These are phyloP conservation scores for Ogataea trehalophila DNA, from an alignment of 805 yeast species.

Conservation along the genomic window DNA sequence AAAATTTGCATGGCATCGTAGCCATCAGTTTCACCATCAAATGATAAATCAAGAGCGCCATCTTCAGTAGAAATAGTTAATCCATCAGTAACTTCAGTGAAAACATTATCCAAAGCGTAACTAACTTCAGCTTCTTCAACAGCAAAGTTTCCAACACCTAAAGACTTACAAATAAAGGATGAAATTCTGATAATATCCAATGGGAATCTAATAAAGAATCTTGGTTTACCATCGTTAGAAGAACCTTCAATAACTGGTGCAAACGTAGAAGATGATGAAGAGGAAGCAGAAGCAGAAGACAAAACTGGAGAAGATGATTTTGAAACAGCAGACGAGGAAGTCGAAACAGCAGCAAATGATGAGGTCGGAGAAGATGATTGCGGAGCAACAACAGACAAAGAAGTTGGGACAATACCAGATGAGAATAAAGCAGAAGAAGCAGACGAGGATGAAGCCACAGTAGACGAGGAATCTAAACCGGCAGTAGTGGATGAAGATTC, in stretches of 20 bases:
- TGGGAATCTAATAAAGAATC: not conserved
- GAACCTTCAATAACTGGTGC: not conserved
- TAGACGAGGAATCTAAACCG: too few species aligned
- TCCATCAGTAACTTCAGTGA: not conserved
- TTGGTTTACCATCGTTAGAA: not conserved
- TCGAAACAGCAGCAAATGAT: not conserved
- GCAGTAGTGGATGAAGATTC: not conserved
- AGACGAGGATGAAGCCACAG: too few species aligned
- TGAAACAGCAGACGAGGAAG: not conserved
- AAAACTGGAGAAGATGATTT: not conserved
- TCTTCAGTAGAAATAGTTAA: not conserved
- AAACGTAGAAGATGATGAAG: not conserved
- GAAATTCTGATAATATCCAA: not conserved
- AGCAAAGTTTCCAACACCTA: not conserved
- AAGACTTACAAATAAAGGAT: not conserved
- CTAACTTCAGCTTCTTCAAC: not conserved
- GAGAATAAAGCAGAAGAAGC: not conserved
- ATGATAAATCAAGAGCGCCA: not conserved
- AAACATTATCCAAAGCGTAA: not conserved
- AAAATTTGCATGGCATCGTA: not conserved
- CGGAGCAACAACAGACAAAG: not conserved
- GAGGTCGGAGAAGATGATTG: not conserved
- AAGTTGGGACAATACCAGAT: not conserved
- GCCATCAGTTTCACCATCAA: not conserved
- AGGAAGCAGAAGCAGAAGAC: not conserved